phyloP scores from a whole-genome alignment of 495 filamentous ascomycete genomes.

The Neurospora tetrasperma region DNA sequence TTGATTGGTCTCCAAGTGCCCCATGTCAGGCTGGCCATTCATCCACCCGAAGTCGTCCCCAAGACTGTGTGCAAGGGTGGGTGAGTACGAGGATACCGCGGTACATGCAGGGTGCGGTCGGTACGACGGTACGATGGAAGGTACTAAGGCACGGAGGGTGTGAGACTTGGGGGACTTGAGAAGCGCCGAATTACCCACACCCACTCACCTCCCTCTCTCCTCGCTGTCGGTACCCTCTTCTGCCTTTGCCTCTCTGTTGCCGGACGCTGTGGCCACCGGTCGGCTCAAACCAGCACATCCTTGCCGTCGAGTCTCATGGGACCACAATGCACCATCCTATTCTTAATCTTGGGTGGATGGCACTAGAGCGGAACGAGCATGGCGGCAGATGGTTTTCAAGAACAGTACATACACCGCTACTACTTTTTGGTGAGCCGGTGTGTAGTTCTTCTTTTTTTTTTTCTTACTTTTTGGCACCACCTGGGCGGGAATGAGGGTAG shows the following conservation, averaged over 20 bases:
- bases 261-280: slow-evolving; percentile 8
- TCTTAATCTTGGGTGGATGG: slow-evolving; percentile 24
- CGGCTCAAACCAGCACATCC: slow-evolving; percentile 22
- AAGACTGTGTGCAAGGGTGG: background rate
- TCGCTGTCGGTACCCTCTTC: slow-evolving; percentile 2
- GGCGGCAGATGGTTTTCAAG: background rate
- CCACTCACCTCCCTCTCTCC: background rate
- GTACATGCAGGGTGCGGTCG: background rate
- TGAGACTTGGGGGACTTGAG: background rate
- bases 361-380: slow-evolving; percentile 17
- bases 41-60: background rate
- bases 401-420: no score
- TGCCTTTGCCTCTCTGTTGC: background rate
- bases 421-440: no score
- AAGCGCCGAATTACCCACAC: background rate
- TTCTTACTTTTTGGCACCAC: no score
- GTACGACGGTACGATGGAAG: background rate
- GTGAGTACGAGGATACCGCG: background rate
- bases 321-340: slow-evolving; percentile 24
- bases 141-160: background rate
- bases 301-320: slow-evolving; percentile 15
- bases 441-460: no score
- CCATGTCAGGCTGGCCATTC: slow-evolving; percentile 20
- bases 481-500: slow-evolving; percentile 7
- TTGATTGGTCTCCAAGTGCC: slow-evolving; percentile 21